Percentiles rank a stretch among this genome's conserved stretches.
These are phyloP conservation scores for Vicia villosa DNA, from an alignment of 306 rosid species.

Conservation along the genomic window DNA sequence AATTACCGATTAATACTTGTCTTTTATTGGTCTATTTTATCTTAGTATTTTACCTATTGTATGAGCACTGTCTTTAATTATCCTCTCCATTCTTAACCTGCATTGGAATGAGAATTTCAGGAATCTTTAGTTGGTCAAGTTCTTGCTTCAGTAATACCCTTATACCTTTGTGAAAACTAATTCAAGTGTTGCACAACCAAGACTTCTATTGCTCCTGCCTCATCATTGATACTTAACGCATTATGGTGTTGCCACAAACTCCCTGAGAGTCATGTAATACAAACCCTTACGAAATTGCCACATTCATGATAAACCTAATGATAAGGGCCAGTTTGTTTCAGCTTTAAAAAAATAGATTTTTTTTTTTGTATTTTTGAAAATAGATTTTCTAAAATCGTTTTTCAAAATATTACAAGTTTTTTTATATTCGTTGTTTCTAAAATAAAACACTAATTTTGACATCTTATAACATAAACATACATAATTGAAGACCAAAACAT, in stretches of 20 bases:
- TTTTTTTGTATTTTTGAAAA: no score
- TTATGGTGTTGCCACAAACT: background rate
- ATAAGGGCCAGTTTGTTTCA: no score
- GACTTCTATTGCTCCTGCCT: background rate
- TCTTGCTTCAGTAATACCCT: background rate
- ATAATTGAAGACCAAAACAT: no score
- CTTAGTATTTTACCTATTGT: background rate
- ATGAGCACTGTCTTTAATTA: background rate
- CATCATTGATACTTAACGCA: background rate
- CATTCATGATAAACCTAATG: no score
- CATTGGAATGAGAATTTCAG: background rate
- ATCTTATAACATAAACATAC: no score
- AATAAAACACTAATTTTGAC: no score
- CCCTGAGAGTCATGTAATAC: background rate
- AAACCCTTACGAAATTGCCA: no score
- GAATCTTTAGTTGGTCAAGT: background rate
- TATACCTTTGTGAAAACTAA: background rate
- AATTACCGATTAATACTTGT: slow-evolving; percentile 8
- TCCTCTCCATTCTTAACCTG: background rate
- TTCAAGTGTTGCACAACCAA: background rate
- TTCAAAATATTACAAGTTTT: no score
- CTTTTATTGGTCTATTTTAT: background rate
- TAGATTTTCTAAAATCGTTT: no score
- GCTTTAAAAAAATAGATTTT: no score
- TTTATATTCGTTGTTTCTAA: no score